These are phyloP conservation scores for Gigaspora rosea DNA, from an alignment of 192 early-diverging fungal genomes.

Conservation along the genomic window DNA sequence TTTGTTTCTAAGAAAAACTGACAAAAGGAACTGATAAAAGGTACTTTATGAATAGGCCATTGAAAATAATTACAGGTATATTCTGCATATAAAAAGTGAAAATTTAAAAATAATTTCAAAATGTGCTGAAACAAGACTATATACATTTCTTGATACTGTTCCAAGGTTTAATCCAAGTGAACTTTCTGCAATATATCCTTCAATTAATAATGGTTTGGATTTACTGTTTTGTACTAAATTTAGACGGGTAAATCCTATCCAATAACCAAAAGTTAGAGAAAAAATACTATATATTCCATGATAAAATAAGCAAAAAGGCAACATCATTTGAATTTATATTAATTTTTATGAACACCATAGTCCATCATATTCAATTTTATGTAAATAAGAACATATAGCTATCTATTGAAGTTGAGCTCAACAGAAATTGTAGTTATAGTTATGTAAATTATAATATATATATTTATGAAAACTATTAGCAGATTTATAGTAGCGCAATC, in stretches of 20 bases:
- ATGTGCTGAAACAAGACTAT: background rate
- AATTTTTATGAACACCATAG: background rate
- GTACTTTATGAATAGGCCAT: too few relatives aligned
- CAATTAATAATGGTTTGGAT: background rate
- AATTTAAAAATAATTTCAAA: background rate
- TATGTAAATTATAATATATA: conserved; percentile 21
- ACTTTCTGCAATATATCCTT: background rate
- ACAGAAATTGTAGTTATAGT: conserved; percentile 18
- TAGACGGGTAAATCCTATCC: too few relatives aligned
- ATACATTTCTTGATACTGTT: too few relatives aligned
- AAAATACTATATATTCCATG: background rate
- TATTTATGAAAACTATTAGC: too few relatives aligned
- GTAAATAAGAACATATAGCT: background rate
- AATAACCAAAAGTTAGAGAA: background rate
- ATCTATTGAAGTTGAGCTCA: conserved; percentile 17
- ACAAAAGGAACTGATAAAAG: too few relatives aligned
- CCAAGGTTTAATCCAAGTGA: background rate
- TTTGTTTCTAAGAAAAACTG: too few relatives aligned
- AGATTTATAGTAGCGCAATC: too few relatives aligned
- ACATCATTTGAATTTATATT: background rate
- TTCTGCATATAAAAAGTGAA: background rate
- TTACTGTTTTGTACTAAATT: too few relatives aligned
- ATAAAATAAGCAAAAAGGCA: background rate
- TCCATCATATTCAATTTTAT: background rate
- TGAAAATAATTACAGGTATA: too few relatives aligned